Evolutionary conservation across 2,329 filamentous ascomycete species (phyloP), one percentile per base, ranked within the genome.

Genomic region (Pyricularia pennisetigena): DNA sequence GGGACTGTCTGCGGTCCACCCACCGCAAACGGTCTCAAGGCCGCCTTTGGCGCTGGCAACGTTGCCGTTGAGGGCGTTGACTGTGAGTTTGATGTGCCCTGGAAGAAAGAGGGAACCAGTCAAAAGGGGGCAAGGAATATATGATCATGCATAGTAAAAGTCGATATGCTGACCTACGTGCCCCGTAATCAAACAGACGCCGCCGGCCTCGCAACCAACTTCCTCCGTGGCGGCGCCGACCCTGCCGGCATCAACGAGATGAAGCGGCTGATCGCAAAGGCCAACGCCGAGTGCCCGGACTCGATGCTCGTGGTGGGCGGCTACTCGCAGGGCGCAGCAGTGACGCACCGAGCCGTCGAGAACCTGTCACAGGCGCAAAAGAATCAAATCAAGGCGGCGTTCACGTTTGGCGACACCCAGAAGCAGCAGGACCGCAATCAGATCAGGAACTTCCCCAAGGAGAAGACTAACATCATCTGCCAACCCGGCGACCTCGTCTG

Each of bases 311-410:
- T 70, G 32, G 69, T 68, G 16, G 35, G 59, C 16, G 69, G 68
- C 24, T 70, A 70, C 66, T 69, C 68, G 66, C 67, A 78, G 71
- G 76, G 76, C 16, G 73, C 73, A 9, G 76, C 76, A 2, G 74
- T 78, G 62, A 76, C 76, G 16, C 72, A 75, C 41, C 72, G 74
- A 30, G 71, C 76, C 6, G 69, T 78, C 28, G 70, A 75, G 67
- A 69, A 70, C 6, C 65, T 78, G 4, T 49, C 70, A 2, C 28
- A 63, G 10, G 68, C 64, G 1, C 65, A 71, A 24, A 67, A 73
- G 64, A 63, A 69, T 14, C 70, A 71, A 68, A 70, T 76, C 66
- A 72, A 72, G 66, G 76, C 71, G 3, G 75, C 74, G 6, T 74
- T 73, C 14, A 70, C 77, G 8, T 77, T 75, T 35, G 76, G 76